These are phyloP conservation scores for Hypoxylon sp. DNA, from an alignment of 2,329 filamentous ascomycete genomes.

Conservation along the genomic window DNA sequence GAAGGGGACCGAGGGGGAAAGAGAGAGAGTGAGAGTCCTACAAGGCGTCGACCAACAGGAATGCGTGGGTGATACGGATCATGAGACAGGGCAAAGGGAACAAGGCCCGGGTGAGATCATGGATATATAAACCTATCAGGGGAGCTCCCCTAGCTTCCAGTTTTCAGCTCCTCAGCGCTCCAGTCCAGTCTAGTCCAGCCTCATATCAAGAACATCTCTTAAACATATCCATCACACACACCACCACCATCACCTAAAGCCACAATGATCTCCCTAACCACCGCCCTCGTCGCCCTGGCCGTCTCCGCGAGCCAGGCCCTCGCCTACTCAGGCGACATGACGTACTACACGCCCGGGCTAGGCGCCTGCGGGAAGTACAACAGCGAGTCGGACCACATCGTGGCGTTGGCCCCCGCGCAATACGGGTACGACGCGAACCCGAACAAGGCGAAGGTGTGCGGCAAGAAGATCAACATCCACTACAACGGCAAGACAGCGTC, in stretches of 20 bases:
- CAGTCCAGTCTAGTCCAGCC: not conserved
- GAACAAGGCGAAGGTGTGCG: constrained; percentile 47
- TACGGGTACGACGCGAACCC: constrained; percentile 49
- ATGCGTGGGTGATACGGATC: not conserved
- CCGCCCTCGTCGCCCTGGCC: constrained; percentile 29
- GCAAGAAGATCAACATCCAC: constrained; percentile 46
- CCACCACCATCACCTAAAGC: not conserved
- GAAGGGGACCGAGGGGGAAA: not conserved
- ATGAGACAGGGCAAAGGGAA: not conserved
- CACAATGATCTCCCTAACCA: constrained; percentile 34
- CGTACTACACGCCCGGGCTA: constrained; percentile 44
- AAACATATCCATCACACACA: constrained; percentile 1
- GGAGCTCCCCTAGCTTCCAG: not conserved
- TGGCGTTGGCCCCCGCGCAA: constrained; percentile 41
- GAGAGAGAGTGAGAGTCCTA: not conserved
- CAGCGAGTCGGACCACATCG: constrained; percentile 39
- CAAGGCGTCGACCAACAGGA: constrained; percentile 7
- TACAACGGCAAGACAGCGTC: constrained; percentile 42
- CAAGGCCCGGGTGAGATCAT: not conserved
- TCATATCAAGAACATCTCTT: not conserved
- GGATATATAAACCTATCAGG: constrained; percentile 12
- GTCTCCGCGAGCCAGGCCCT: constrained; percentile 21
- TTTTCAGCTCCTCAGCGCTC: not conserved
- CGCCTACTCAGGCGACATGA: constrained; percentile 46
- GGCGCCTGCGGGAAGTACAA: constrained; percentile 44